Percentiles rank a stretch among this genome's conserved stretches.
phyloP scores from a whole-genome alignment of 2,329 filamentous ascomycete species.

The Colletotrichum sp. region DNA sequence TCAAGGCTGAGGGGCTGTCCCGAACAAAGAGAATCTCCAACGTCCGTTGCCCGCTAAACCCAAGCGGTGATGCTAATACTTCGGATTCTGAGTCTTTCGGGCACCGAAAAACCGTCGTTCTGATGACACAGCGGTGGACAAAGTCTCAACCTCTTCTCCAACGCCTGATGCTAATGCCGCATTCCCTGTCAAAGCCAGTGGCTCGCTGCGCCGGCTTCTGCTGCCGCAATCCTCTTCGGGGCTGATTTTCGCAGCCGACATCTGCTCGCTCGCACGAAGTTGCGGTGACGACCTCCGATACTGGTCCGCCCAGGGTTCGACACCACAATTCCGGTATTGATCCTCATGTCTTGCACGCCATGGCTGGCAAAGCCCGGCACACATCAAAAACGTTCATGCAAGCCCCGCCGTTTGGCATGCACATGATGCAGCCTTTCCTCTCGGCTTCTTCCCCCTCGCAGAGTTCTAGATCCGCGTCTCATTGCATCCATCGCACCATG shows the following conservation, averaged over 20 bases:
- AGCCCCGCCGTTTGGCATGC: conserved; percentile 8
- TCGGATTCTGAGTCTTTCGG: not conserved
- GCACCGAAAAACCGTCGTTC: not conserved
- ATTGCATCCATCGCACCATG: not conserved
- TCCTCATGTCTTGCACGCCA: not conserved
- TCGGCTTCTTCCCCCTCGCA: not conserved
- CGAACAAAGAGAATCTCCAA: not conserved
- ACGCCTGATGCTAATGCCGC: not conserved
- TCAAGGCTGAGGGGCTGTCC: not conserved
- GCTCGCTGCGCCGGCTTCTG: not conserved
- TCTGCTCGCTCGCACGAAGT: not conserved
- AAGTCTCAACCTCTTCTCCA: not conserved
- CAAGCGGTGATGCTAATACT: not conserved
- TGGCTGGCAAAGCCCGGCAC: conserved; percentile 1
- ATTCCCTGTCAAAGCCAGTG: not conserved
- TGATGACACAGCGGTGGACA: not conserved
- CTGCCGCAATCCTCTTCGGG: not conserved
- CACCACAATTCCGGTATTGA: not conserved
- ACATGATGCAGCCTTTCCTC: conserved; percentile 11
- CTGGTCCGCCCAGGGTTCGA: conserved; percentile 4
- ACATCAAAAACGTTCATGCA: conserved; percentile 16
- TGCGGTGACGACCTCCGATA: conserved; percentile 3
- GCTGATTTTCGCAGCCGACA: not conserved
- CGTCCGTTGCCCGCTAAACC: not conserved
- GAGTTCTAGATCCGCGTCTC: conserved; percentile 4